phyloP scores from a whole-genome alignment of 306 rosid species.

The Arachis stenosperma region DNA sequence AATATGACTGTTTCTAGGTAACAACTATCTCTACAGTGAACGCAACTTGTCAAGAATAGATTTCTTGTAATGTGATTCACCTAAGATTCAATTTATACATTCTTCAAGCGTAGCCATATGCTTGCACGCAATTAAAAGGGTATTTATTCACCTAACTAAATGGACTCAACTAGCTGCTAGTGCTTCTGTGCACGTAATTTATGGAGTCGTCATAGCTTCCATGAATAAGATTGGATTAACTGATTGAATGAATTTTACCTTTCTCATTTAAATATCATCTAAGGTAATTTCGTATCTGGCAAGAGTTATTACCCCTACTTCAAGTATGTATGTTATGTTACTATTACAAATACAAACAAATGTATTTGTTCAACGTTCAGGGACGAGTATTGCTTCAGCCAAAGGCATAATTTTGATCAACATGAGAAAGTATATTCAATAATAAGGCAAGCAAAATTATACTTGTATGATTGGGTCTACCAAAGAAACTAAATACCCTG shows the following conservation, averaged over 20 bases:
- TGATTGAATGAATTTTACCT: neutral
- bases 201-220: neutral
- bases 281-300: neutral
- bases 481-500: too few species aligned
- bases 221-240: neutral
- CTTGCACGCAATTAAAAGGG: neutral
- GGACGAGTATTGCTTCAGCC: slow-evolving; percentile 1
- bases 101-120: neutral
- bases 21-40: neutral
- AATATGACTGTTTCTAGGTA: slow-evolving; percentile 12
- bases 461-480: too few species aligned
- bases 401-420: slow-evolving; percentile 3
- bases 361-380: neutral
- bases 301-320: neutral
- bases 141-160: slow-evolving; percentile 14
- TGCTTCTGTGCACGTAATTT: neutral
- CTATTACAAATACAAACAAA: neutral
- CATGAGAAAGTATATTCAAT: neutral
- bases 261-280: neutral
- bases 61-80: neutral
- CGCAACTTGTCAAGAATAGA: neutral
- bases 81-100: neutral
- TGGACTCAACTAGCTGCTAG: neutral
- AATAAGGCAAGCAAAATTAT: neutral
- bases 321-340: neutral